Evolutionary conservation across 2,329 filamentous ascomycete genomes (phyloP).

Genomic region (Trichoderma oligosporum): DNA sequence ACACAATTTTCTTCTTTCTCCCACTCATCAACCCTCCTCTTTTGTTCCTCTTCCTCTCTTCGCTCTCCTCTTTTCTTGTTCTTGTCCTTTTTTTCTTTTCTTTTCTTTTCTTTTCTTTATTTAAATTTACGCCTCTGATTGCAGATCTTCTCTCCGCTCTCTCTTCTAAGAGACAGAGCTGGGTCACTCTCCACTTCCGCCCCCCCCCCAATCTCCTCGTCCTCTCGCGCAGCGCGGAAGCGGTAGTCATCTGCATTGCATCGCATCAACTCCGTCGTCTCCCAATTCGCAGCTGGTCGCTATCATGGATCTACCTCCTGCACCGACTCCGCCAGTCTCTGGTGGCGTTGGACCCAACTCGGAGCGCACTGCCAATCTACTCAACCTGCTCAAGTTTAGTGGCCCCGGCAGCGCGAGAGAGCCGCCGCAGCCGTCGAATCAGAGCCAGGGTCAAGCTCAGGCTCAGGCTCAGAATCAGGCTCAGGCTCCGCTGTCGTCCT

Average conservation of each 20-base stretch:
- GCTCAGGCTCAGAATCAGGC: constrained; percentile 16
- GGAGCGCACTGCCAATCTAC: constrained; percentile 52
- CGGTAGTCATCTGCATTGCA: constrained; percentile 20
- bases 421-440: constrained; percentile 32
- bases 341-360: constrained; percentile 37
- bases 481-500: constrained; percentile 15
- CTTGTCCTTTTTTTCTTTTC: background rate
- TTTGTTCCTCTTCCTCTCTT: background rate
- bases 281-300: constrained; percentile 12
- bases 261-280: constrained; percentile 17
- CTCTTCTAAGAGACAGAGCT: too few species aligned
- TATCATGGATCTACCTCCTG: constrained; percentile 46
- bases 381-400: constrained; percentile 61
- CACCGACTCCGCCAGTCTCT: constrained; percentile 47
- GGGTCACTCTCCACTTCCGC: constrained; percentile 2
- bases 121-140: too few species aligned
- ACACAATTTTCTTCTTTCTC: background rate
- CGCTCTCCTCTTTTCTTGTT: background rate
- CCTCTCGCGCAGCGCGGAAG: constrained; percentile 11
- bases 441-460: constrained; percentile 22
- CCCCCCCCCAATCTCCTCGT: background rate
- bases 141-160: too few species aligned
- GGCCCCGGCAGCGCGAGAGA: constrained; percentile 33
- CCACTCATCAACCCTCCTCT: background rate
- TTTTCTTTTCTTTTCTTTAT: background rate